Evolutionary conservation across 371 early-diverging fungal species (phyloP).

Genomic region (Spraguea lophii): DNA sequence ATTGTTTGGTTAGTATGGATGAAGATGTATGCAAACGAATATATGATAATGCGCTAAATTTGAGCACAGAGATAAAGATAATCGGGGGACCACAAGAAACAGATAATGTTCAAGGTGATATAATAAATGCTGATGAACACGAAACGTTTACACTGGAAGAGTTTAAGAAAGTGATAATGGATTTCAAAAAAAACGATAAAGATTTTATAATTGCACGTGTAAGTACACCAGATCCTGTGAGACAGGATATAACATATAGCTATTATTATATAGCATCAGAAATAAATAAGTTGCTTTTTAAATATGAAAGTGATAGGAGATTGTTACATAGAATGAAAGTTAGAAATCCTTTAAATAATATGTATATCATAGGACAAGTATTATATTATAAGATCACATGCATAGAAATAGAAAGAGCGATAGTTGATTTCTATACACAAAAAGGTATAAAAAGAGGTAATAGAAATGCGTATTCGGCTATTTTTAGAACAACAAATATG

Average conservation of each 20-base stretch:
- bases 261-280: conserved; percentile 47
- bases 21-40: no score
- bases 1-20: no score
- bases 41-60: conserved; percentile 19
- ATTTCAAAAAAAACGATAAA: conserved; percentile 29
- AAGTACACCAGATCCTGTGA: conserved; percentile 45
- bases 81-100: conserved; percentile 39
- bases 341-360: conserved; percentile 47
- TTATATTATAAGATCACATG: conserved; percentile 44
- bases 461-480: conserved; percentile 21
- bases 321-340: conserved; percentile 48
- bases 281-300: conserved; percentile 45
- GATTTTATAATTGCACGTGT: conserved; percentile 46
- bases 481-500: conserved; percentile 1
- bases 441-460: not conserved
- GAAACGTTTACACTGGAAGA: conserved; percentile 47
- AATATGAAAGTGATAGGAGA: conserved; percentile 44
- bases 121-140: conserved; percentile 38
- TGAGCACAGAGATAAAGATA: conserved; percentile 34
- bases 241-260: conserved; percentile 37
- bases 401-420: conserved; percentile 34
- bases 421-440: conserved; percentile 38
- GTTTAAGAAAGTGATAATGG: conserved; percentile 35
- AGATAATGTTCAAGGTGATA: conserved; percentile 41
- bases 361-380: conserved; percentile 47